phyloP scores from a whole-genome alignment of 306 rosid species.

The Citrullus mucosospermus region DNA sequence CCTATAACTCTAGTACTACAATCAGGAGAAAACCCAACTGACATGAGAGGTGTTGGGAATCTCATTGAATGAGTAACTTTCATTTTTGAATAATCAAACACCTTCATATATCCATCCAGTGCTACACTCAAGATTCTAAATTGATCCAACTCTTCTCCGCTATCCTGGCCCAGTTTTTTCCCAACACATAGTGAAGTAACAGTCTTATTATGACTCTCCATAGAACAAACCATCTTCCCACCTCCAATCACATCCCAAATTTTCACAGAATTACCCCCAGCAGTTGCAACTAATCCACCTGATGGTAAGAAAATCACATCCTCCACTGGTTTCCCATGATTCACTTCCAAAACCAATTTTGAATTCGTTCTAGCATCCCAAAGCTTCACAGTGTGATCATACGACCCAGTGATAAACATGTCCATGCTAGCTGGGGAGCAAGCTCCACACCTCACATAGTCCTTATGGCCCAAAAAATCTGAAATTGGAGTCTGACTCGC shows the following conservation, averaged over 20 bases:
- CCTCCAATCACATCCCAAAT: conserved; percentile 84
- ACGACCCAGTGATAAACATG: conserved; percentile 63
- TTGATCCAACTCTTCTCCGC: conserved; percentile 39
- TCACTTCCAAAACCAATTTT: conserved; percentile 29
- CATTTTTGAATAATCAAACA: conserved; percentile 60
- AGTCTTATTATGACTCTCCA: conserved; percentile 92
- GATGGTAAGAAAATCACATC: conserved; percentile 65
- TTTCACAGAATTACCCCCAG: conserved; percentile 75
- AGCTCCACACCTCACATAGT: conserved; percentile 81
- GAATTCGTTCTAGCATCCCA: conserved; percentile 67
- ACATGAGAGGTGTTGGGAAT: conserved; percentile 80
- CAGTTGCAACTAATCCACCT: conserved; percentile 68
- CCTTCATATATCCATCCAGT: conserved; percentile 89
- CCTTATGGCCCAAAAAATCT: conserved; percentile 53
- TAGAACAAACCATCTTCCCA: conserved; percentile 55
- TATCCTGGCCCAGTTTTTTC: conserved; percentile 22
- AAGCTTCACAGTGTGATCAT: conserved; percentile 77
- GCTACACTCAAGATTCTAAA: conserved; percentile 73
- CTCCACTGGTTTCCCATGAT: conserved; percentile 75
- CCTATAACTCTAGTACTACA: conserved; percentile 52
- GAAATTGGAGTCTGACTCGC: conserved; percentile 25
- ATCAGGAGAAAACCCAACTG: conserved; percentile 57
- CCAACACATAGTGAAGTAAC: conserved; percentile 70
- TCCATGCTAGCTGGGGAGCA: conserved; percentile 55
- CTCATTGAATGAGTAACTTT: conserved; percentile 79